These are phyloP conservation scores for Royoungia palumana DNA, from an alignment of 768 basidiomycete species.

Conservation along the genomic window DNA sequence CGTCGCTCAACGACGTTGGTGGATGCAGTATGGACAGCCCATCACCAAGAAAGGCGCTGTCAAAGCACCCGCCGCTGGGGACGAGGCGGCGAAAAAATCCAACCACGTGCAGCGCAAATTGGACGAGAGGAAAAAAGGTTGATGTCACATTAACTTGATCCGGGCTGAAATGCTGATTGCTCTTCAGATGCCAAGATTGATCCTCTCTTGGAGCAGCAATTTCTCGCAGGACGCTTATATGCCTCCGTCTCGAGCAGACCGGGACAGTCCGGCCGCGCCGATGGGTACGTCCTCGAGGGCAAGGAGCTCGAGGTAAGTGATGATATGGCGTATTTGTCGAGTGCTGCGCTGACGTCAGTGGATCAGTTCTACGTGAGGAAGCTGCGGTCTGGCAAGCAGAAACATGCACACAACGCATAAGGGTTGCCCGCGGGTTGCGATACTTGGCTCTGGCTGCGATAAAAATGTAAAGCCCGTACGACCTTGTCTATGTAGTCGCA, in stretches of 20 bases:
- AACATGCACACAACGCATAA: constrained; percentile 67
- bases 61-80: constrained; percentile 50
- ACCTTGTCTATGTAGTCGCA: not conserved
- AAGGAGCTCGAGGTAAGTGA: constrained; percentile 93
- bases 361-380: constrained; percentile 90
- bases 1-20: constrained; percentile 1
- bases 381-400: constrained; percentile 90
- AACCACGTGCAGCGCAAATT: constrained; percentile 85
- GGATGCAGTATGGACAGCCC: constrained; percentile 83
- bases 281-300: constrained; percentile 97
- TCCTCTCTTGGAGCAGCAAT: constrained; percentile 82
- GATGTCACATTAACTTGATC: constrained; percentile 16
- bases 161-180: constrained; percentile 15
- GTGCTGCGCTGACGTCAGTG: constrained; percentile 22
- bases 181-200: constrained; percentile 84
- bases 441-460: not conserved
- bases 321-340: not conserved
- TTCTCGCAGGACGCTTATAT: constrained; percentile 93
- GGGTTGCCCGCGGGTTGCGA: not conserved
- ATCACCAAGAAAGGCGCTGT: constrained; percentile 77
- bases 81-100: constrained; percentile 76
- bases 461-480: not conserved
- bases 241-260: constrained; percentile 92
- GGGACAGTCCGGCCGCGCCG: constrained; percentile 93
- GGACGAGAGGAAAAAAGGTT: constrained; percentile 92